A percentile compares a stretch with the other conserved stretches of the same genome.
These are phyloP conservation scores for Leishmania major DNA, from an alignment of 208 protist species.

Conservation along the genomic window DNA sequence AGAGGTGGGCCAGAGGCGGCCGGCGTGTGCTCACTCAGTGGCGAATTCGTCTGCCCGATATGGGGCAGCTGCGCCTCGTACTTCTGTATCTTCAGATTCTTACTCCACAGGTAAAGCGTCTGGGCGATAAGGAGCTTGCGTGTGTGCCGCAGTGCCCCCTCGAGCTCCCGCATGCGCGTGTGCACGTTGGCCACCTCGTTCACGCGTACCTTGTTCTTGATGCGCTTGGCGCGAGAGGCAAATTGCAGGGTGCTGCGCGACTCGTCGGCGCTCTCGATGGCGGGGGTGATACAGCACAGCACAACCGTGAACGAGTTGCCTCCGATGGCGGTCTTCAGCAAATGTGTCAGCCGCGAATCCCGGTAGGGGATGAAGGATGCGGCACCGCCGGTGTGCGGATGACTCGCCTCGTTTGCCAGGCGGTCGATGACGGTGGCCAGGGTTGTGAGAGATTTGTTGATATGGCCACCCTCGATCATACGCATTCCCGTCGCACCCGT, in stretches of 20 bases:
- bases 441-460: conserved; percentile 87
- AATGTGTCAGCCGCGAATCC: conserved; percentile 92
- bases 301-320: conserved; percentile 96
- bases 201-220: conserved; percentile 63
- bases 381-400: conserved; percentile 7
- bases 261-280: conserved; percentile 66
- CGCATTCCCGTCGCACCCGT: conserved; percentile 90
- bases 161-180: conserved; percentile 49
- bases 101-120: conserved; percentile 81
- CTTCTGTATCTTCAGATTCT: conserved; percentile 40
- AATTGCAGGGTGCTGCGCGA: conserved; percentile 85
- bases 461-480: conserved; percentile 94
- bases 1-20: not conserved
- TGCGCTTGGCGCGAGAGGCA: conserved; percentile 62
- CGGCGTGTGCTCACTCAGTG: not conserved
- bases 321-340: conserved; percentile 92
- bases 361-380: conserved; percentile 89
- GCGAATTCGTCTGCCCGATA: not conserved
- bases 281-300: conserved; percentile 77
- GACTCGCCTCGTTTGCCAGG: conserved; percentile 32
- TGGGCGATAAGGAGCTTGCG: conserved; percentile 51
- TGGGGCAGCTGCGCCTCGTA: conserved; percentile 30
- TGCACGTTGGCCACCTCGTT: conserved; percentile 70
- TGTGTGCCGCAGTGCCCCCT: conserved; percentile 44
- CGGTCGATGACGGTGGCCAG: conserved; percentile 82